These are phyloP conservation scores for Hanseniaspora occidentalis DNA, from an alignment of 805 yeast species.

Conservation along the genomic window DNA sequence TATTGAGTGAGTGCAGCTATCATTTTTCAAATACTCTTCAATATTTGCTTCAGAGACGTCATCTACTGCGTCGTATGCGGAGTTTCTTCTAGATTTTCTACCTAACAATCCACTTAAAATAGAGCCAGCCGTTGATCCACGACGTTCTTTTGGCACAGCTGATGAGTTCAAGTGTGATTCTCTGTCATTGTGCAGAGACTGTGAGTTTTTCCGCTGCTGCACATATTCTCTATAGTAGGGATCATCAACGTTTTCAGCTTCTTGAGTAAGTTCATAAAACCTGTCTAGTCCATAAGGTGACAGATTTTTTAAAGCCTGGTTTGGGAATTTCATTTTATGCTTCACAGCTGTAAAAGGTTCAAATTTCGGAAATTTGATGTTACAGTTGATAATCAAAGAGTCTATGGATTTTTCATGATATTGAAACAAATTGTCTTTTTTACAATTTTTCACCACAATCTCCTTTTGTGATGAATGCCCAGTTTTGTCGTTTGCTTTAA, in stretches of 20 bases:
- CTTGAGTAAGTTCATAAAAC: conserved; percentile 7
- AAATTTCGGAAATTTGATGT: conserved; percentile 19
- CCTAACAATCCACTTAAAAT: neutral
- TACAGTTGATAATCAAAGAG: conserved; percentile 18
- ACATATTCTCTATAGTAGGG: neutral
- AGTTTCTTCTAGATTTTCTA: neutral
- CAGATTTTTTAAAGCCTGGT: conserved; percentile 6
- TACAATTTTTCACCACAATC: conserved; percentile 36
- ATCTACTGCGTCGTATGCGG: neutral
- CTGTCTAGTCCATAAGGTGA: conserved; percentile 24
- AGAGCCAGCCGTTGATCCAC: neutral
- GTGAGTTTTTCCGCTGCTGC: too few relatives aligned
- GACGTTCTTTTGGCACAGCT: neutral
- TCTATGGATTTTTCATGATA: conserved; percentile 28
- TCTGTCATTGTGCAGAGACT: too few relatives aligned
- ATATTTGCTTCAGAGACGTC: neutral
- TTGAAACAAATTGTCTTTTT: conserved; percentile 48
- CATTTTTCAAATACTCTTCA: conserved; percentile 2
- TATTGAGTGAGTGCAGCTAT: conserved; percentile 1
- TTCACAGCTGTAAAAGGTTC: conserved; percentile 5
- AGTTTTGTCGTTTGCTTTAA: conserved; percentile 40
- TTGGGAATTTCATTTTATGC: conserved; percentile 1
- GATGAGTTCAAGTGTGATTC: too few relatives aligned
- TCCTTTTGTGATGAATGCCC: conserved; percentile 45
- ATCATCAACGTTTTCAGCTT: neutral